Conservation (phyloP, 2,329 filamentous ascomycete species). For the Ophiostoma populinum region DNA sequence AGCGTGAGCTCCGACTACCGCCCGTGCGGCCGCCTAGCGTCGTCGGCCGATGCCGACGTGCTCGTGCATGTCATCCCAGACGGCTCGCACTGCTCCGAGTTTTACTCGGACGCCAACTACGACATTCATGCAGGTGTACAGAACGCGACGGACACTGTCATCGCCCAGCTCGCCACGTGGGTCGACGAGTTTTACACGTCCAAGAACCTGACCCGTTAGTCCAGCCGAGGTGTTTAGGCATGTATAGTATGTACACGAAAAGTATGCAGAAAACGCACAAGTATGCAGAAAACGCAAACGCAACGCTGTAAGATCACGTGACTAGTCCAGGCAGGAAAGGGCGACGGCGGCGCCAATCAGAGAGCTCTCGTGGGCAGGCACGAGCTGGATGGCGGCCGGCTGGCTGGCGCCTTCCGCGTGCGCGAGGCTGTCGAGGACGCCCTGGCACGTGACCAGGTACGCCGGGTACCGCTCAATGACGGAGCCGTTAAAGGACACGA, state of each 20-base stretch:
- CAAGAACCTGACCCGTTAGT: constrained; percentile 14
- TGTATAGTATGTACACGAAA: too few species aligned
- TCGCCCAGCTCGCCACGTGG: constrained; percentile 35
- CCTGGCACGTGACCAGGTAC: constrained; percentile 46
- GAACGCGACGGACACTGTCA: constrained; percentile 29
- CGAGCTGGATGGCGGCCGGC: constrained; percentile 36
- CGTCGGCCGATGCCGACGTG: constrained; percentile 15
- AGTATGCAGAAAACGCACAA: too few species aligned
- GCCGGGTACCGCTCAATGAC: constrained; percentile 64
- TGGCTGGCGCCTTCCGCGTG: constrained; percentile 9
- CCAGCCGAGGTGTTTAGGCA: too few species aligned
- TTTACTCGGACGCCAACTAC: constrained; percentile 29
- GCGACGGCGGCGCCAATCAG: constrained; percentile 61
- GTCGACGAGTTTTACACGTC: constrained; percentile 29
- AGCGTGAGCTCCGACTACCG: constrained; percentile 21
- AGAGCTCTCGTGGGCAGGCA: constrained; percentile 56
- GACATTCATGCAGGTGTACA: constrained; percentile 31
- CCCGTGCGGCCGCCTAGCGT: constrained; percentile 21
- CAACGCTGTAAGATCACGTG: neutral
- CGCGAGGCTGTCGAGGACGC: constrained; percentile 39
- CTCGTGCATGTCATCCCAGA: constrained; percentile 19
- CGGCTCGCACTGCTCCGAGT: constrained; percentile 23
- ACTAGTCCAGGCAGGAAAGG: constrained; percentile 26
- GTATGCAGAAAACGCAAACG: too few species aligned
- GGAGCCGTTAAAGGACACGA: constrained; percentile 63